Evolutionary conservation across 495 filamentous ascomycete genomes (phyloP), one percentile per base, ranked within the genome.

Genomic region (Hypoxylon lienhwacheense): DNA sequence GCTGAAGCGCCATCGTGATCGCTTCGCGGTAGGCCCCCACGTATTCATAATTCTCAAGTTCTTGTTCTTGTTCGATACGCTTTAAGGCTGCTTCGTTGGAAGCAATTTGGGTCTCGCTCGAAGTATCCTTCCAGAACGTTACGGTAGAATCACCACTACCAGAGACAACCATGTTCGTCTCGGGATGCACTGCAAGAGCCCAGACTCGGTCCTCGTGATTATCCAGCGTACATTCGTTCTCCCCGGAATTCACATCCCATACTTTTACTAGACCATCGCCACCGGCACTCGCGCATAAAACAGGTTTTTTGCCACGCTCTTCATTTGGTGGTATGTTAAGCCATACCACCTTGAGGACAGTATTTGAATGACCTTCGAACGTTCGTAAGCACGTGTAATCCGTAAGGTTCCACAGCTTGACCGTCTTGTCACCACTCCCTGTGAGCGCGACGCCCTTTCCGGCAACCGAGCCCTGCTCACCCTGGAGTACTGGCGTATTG

Each of bases 231-330:
- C 85, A 83, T 35, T 87, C 87, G 3, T 82, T 78, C 69, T 97
- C 93, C n/a, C 91, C 90, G 1, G 66, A 69, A 57, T 77, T 79
- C 5, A 86, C 84, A 52, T 93, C 88, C 93, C 93, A 99, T 41
- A 97, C 77, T 70, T 97, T 99, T 36, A 99, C 90, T 4, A 99
- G 76, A n/a, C 91, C 91, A 71, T 99, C 93, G 34, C 90, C 92
- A 24, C 89, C 95, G 5, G 95, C 91, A 50, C 85, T 90, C 7
- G 89, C 95, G 24, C 96, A 78, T 20, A 91, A 79, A 50, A 77
- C 77, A 25, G 72, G 73, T 51, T 74, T 78, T 63, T 77, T 75
- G n/a, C 68, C 59, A 3, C 70, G 66, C 17, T 75, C 72, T 24
- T 75, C 73, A 47, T 58, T 69, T 56, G 61, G 69, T 0, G 85